Evolutionary conservation across 345 rosid species (phyloP), one percentile per base, ranked within the genome.

Genomic region (Hibiscus mutabilis): DNA sequence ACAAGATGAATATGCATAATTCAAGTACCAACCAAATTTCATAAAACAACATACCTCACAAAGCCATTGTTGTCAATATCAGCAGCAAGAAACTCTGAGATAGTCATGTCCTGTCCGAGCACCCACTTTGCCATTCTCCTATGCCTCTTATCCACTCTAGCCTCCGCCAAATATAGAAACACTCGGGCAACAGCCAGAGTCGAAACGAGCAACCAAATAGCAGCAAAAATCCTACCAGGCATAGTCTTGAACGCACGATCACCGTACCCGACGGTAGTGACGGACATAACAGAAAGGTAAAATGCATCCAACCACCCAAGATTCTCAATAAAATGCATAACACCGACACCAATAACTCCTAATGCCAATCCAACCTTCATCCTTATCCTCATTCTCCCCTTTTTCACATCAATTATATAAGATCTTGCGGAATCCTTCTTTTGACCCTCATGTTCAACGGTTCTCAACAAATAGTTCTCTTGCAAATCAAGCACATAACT

Each of bases 351-450:
- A 77, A 87, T 66, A 77, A 90, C 96, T 55, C 89, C 91, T 62
- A 92, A 81, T 29, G 99, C 99, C 79, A 95, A 78, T 8, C 87
- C 97, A 64, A 95, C 97, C 87, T 92, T 95, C 90, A 87, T 81
- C 75, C 98, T 83, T 31, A 94, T 94, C 86, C 98, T 87, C 93
- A 92, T 90, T 79, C 98, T 90, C 74, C 97, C 98, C 71, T 94
- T 94, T 81, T 84, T 84, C 71, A 91, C 83, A 85, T 94, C 97
- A 59, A 94, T 75, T 58, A 94, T 85, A 73, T 82, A 87, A 3
- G 88, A 84, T n/a, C 74, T 85, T 0, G 73, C 76, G 1, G 76
- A 73, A 19, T 88, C 87, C 69, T 66, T 73, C n/a, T 64, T 73
- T 14, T 77, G 69, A 31, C 37, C 84, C 42, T 72, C 84, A 67